Conservation (phyloP, 2,329 filamentous ascomycete genomes). For the Claviceps spartinae region DNA sequence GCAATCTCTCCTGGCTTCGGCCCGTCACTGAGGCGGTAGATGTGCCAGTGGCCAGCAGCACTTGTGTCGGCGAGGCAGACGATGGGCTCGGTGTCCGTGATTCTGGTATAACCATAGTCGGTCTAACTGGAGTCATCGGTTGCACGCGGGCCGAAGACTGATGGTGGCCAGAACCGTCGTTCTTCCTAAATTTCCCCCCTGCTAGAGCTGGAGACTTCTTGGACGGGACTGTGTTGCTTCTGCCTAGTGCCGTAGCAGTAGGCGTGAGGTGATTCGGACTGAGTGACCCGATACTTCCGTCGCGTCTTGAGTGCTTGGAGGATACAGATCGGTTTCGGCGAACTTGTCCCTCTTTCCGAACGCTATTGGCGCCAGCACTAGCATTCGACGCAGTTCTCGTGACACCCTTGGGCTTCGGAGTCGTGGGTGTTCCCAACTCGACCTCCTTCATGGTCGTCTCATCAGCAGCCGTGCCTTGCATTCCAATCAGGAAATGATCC, state of each 20-base stretch:
- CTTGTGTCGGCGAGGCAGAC: slow-evolving; percentile 14
- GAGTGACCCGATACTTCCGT: slow-evolving; percentile 56
- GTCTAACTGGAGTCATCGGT: slow-evolving; percentile 22
- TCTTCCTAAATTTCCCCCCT: slow-evolving; percentile 48
- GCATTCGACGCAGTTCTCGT: slow-evolving; percentile 67
- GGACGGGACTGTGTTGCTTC: slow-evolving; percentile 86
- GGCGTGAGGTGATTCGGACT: slow-evolving; percentile 43
- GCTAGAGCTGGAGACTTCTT: slow-evolving; percentile 68
- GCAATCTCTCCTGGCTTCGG: slow-evolving; percentile 35
- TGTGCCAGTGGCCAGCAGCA: slow-evolving; percentile 16
- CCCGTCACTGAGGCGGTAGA: slow-evolving; percentile 19
- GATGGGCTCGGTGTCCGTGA: slow-evolving; percentile 13
- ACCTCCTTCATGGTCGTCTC: slow-evolving; percentile 55
- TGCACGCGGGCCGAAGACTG: slow-evolving; percentile 23
- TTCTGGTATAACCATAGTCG: slow-evolving; percentile 11
- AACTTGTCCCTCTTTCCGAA: slow-evolving; percentile 65
- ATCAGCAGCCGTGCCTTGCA: slow-evolving; percentile 97
- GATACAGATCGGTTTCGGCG: slow-evolving; percentile 85
- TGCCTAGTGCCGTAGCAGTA: slow-evolving; percentile 40
- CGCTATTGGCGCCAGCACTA: slow-evolving; percentile 77
- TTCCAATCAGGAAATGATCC: slow-evolving; percentile 94
- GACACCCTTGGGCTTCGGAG: slow-evolving; percentile 33
- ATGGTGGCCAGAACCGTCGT: slow-evolving; percentile 16
- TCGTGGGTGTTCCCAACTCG: slow-evolving; percentile 51
- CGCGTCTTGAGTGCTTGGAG: slow-evolving; percentile 70